These are phyloP conservation scores for Colletotrichum sojae DNA, from an alignment of 2,329 filamentous ascomycete genomes.

Conservation along the genomic window DNA sequence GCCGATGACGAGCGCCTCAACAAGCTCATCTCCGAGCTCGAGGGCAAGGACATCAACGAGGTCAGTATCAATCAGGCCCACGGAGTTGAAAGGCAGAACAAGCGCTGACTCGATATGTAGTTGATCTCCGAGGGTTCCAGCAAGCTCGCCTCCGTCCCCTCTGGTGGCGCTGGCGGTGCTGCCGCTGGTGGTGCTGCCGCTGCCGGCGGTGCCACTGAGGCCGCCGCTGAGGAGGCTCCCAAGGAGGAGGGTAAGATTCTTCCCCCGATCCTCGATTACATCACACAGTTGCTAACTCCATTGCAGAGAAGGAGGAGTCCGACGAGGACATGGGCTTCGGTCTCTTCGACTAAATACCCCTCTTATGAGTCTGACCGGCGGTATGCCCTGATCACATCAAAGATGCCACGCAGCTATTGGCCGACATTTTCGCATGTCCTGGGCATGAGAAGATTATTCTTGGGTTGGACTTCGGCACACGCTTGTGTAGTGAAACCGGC, in stretches of 20 bases:
- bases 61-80: slow-evolving; percentile 64
- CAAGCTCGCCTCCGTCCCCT: slow-evolving; percentile 98
- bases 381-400: slow-evolving; percentile 50
- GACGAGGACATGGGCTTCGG: slow-evolving; percentile 68
- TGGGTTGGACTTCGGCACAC: slow-evolving; percentile 40
- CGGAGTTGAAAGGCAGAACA: neutral
- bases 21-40: slow-evolving; percentile 89
- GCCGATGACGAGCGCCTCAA: slow-evolving; percentile 88
- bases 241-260: slow-evolving; percentile 86
- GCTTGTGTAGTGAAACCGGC: slow-evolving; percentile 37
- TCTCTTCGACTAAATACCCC: slow-evolving; percentile 77
- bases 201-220: slow-evolving; percentile 76
- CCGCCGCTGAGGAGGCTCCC: slow-evolving; percentile 69
- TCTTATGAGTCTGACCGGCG: slow-evolving; percentile 45
- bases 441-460: slow-evolving; percentile 49
- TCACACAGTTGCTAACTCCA: slow-evolving; percentile 46
- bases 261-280: neutral
- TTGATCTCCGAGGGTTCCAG: slow-evolving; percentile 89
- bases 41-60: slow-evolving; percentile 94
- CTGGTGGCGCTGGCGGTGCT: slow-evolving; percentile 85
- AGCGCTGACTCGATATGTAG: slow-evolving; percentile 61
- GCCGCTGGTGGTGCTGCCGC: slow-evolving; percentile 76
- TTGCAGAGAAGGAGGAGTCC: slow-evolving; percentile 68
- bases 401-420: slow-evolving; percentile 51
- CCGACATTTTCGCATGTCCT: slow-evolving; percentile 49